A percentile compares a stretch with the other conserved stretches of the same genome.
Evolutionary conservation across 2,329 filamentous ascomycete genomes (phyloP).

Genomic region (Xylariales sp.): DNA sequence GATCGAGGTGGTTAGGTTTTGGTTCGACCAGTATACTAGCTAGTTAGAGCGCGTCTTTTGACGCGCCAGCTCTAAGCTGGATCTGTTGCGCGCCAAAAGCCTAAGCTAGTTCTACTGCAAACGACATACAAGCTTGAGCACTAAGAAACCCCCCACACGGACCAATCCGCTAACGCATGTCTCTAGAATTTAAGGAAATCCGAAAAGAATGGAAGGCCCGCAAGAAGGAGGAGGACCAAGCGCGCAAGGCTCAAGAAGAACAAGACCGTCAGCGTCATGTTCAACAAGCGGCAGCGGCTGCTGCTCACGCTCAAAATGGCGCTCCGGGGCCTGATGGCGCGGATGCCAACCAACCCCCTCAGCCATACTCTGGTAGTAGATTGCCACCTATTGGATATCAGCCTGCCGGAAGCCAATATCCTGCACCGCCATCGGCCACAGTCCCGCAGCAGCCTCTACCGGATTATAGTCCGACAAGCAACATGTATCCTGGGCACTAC

Average conservation of each 20-base stretch:
- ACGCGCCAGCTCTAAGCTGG: too few relatives aligned
- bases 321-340: slow-evolving; percentile 42
- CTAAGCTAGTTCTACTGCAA: too few relatives aligned
- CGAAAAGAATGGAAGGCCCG: slow-evolving; percentile 98
- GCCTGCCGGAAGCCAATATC: slow-evolving; percentile 53
- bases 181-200: slow-evolving; percentile 99
- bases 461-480: slow-evolving; percentile 46
- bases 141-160: too few relatives aligned
- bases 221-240: slow-evolving; percentile 96
- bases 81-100: too few relatives aligned
- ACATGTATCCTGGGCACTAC: slow-evolving; percentile 54
- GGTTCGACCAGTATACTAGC: too few relatives aligned
- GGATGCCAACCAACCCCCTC: slow-evolving; percentile 50
- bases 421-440: slow-evolving; percentile 53
- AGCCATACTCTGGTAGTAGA: slow-evolving; percentile 53
- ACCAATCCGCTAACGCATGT: too few relatives aligned
- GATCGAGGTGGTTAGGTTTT: too few relatives aligned
- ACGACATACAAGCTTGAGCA: too few relatives aligned
- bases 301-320: slow-evolving; percentile 47
- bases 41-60: too few relatives aligned
- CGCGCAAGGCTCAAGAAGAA: slow-evolving; percentile 87
- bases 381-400: slow-evolving; percentile 74
- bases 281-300: slow-evolving; percentile 30
- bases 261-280: slow-evolving; percentile 61
- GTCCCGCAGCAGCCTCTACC: slow-evolving; percentile 30